Percentiles rank a stretch among this genome's conserved stretches.
Evolutionary conservation across 2,329 filamentous ascomycete genomes (phyloP).

Genomic region (Cladorrhinum sp.): DNA sequence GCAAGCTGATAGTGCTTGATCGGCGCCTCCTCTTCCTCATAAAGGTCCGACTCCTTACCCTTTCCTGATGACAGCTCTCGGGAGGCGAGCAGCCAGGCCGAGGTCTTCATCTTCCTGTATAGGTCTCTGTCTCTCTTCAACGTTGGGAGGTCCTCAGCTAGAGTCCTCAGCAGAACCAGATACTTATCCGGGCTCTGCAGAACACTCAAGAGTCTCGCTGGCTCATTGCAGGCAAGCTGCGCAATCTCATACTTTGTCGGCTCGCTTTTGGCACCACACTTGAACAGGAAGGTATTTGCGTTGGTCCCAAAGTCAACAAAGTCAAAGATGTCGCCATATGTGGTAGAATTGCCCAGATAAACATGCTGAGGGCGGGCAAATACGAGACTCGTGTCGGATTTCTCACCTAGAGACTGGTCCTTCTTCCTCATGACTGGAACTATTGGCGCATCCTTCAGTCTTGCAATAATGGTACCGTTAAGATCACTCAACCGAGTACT

Average conservation of each 20-base stretch:
- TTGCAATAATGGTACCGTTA: conserved; percentile 55
- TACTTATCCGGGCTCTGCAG: conserved; percentile 85
- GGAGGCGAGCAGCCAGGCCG: conserved; percentile 79
- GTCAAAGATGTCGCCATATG: conserved; percentile 88
- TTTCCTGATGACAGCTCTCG: conserved; percentile 61
- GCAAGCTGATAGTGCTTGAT: conserved; percentile 79
- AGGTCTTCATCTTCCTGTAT: conserved; percentile 69
- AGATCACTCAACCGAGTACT: conserved; percentile 73
- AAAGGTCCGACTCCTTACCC: conserved; percentile 47
- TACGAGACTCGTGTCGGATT: conserved; percentile 40
- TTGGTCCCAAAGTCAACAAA: conserved; percentile 91
- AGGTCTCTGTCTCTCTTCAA: conserved; percentile 78
- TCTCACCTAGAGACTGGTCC: conserved; percentile 39
- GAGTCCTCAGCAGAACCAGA: conserved; percentile 72
- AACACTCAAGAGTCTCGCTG: conserved; percentile 73
- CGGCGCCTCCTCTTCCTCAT: conserved; percentile 61
- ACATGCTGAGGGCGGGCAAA: conserved; percentile 68
- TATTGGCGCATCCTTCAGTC: conserved; percentile 63
- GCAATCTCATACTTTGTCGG: conserved; percentile 86
- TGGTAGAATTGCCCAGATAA: conserved; percentile 70
- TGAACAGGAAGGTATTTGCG: conserved; percentile 83
- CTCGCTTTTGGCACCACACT: conserved; percentile 86
- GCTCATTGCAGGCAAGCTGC: conserved; percentile 76
- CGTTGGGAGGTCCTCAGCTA: conserved; percentile 68
- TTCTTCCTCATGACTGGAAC: conserved; percentile 58